Evolutionary conservation across 768 basidiomycete species (phyloP).

Genomic region (Aureoboletus auriporus): DNA sequence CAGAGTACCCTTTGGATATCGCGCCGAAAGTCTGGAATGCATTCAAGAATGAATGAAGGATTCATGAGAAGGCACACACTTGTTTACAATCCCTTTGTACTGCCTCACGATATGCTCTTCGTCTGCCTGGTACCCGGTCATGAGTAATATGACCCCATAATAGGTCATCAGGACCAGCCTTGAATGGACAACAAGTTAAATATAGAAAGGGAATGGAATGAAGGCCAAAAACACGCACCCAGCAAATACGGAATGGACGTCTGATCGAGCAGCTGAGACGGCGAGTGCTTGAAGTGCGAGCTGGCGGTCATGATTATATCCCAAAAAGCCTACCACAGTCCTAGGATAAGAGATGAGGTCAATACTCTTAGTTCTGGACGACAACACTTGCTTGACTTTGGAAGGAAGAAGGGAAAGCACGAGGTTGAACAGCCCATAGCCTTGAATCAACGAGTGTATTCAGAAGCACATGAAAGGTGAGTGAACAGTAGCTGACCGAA

Average conservation of each 20-base stretch:
- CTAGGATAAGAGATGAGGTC: constrained; percentile 32
- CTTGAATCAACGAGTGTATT: constrained; percentile 11
- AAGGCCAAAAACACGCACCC: constrained; percentile 43
- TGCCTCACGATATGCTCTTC: constrained; percentile 58
- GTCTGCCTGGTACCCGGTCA: constrained; percentile 75
- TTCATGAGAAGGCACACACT: constrained; percentile 34
- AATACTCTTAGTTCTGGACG: not conserved
- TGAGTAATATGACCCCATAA: constrained; percentile 63
- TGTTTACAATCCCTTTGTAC: constrained; percentile 61
- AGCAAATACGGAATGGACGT: constrained; percentile 74
- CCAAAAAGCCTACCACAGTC: constrained; percentile 69
- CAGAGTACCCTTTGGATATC: constrained; percentile 63
- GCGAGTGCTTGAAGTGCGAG: constrained; percentile 66
- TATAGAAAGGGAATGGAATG: no score
- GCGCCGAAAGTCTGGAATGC: constrained; percentile 41
- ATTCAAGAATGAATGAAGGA: not conserved
- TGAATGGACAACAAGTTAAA: no score
- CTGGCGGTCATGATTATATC: constrained; percentile 68
- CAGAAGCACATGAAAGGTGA: not conserved
- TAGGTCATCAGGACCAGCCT: constrained; percentile 82
- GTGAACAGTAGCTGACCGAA: constrained; percentile 51
- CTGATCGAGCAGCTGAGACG: constrained; percentile 60
- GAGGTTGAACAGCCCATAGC: constrained; percentile 73
- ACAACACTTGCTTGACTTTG: constrained; percentile 52
- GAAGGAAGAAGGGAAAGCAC: constrained; percentile 75